Evolutionary conservation across 139 green algal genomes (phyloP), one percentile per base, ranked within the genome.

Genomic region (Volvox reticuliferus): DNA sequence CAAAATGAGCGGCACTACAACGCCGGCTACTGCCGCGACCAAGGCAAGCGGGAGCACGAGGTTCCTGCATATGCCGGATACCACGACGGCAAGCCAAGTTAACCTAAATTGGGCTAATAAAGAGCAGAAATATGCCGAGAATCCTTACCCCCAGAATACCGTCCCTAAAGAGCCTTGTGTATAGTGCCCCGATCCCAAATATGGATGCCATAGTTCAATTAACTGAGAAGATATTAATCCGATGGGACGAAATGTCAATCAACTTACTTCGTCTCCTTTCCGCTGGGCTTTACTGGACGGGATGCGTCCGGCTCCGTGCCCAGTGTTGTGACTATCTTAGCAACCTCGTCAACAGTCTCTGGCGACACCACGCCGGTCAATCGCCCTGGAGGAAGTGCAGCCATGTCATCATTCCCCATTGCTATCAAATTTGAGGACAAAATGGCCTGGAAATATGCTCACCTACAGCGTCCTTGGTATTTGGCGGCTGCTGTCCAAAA

Each of bases 311-410:
- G 33, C 62, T 91, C 87, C n/a, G 33, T 79, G 76, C 87, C 87
- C 61, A 91, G 71, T 3, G 61, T 86, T 0, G 62, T 63, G 28
- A 91, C 87, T 12, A 50, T 55, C 14, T 77, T 76, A 9, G 87
- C 87, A 17, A 91, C 87, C 76, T 91, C 87, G 16, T 91, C 75
- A 26, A 86, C 87, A 24, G 87, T 86, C 5, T 91, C 87, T 37
- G 76, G 33, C 17, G 87, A 91, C 32, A 91, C 75, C 24, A 91
- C 76, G 16, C 87, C 87, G 6, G 71, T 30, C 61, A 91, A 63
- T 26, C 61, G 75, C 17, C 76, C 87, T 91, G 76, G 16, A 79
- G 1, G 82, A 9, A 26, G 18, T 24, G 78, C 36, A 33, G 2
- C 21, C 21, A 32, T 35, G 78, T 84, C 65, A 5, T 32, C 14